These are phyloP conservation scores for Ogataea pini DNA, from an alignment of 805 yeast species.

Conservation along the genomic window DNA sequence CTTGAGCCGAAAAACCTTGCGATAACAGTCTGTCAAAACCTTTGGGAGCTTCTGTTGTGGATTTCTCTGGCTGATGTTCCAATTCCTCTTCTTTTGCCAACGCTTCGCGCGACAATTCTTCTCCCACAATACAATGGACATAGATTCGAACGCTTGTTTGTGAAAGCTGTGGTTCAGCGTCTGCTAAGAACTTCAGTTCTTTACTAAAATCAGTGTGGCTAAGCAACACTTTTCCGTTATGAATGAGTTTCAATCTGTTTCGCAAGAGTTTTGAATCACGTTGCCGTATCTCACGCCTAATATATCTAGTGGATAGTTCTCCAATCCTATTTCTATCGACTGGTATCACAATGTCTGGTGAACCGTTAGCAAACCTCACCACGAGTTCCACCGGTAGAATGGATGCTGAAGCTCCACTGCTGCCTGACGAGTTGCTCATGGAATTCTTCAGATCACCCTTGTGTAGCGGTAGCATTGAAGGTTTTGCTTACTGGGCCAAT, in stretches of 20 bases:
- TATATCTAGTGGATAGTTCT: slow-evolving; percentile 38
- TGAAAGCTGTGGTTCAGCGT: slow-evolving; percentile 18
- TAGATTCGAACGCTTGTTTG: slow-evolving; percentile 42
- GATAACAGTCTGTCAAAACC: slow-evolving; percentile 84
- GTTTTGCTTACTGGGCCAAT: background rate
- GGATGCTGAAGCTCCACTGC: background rate
- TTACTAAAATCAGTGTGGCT: slow-evolving; percentile 54
- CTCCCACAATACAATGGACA: slow-evolving; percentile 81
- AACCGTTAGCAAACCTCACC: slow-evolving; percentile 48
- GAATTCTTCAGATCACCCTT: slow-evolving; percentile 4
- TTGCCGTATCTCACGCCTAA: slow-evolving; percentile 46
- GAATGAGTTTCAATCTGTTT: slow-evolving; percentile 62
- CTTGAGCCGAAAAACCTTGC: slow-evolving; percentile 82
- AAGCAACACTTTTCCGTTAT: slow-evolving; percentile 65
- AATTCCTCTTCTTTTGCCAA: slow-evolving; percentile 58
- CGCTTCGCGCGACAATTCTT: slow-evolving; percentile 53
- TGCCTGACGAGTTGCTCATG: background rate
- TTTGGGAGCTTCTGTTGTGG: slow-evolving; percentile 66
- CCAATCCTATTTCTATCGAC: slow-evolving; percentile 26
- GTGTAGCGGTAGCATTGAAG: slow-evolving; percentile 1
- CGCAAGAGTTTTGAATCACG: slow-evolving; percentile 31
- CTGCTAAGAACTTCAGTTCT: slow-evolving; percentile 41
- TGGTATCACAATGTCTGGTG: slow-evolving; percentile 44
- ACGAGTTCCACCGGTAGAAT: slow-evolving; percentile 25
- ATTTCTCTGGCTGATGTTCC: slow-evolving; percentile 53